Percentiles rank a stretch among this genome's conserved stretches.
Conservation (phyloP, 2,329 filamentous ascomycete species). For the Lachnellula suecica region DNA sequence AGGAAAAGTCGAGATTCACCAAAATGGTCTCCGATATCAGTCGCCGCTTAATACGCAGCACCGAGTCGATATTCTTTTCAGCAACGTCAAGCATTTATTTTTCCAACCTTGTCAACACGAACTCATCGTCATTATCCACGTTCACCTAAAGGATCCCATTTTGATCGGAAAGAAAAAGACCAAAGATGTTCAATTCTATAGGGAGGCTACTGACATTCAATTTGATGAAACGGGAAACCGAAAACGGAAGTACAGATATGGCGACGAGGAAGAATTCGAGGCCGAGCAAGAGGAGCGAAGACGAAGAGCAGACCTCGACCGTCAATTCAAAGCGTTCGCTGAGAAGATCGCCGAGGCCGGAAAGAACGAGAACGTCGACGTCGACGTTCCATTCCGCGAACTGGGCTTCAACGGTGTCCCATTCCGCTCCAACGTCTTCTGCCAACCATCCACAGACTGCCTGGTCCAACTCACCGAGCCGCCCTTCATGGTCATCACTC, state of each 20-base stretch:
- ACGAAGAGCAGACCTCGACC: conserved; percentile 86
- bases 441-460: conserved; percentile 95
- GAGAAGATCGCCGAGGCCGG: conserved; percentile 97
- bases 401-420: conserved; percentile 97
- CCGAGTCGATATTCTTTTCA: conserved; percentile 91
- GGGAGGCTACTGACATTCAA: conserved; percentile 96
- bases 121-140: conserved; percentile 95
- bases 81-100: conserved; percentile 97
- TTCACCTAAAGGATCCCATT: conserved; percentile 96
- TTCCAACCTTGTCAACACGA: conserved; percentile 98
- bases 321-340: conserved; percentile 92
- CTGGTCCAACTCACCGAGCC: conserved; percentile 96
- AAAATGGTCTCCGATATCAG: conserved; percentile 96
- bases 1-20: conserved; percentile 94
- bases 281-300: conserved; percentile 96
- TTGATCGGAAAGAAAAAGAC: conserved; percentile 98
- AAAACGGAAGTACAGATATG: conserved; percentile 95
- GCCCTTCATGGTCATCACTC: conserved; percentile 91
- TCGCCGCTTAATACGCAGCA: conserved; percentile 77
- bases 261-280: conserved; percentile 98
- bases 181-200: conserved; percentile 97
- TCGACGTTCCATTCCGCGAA: conserved; percentile 95
- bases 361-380: conserved; percentile 84
- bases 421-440: conserved; percentile 90
- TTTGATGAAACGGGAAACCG: conserved; percentile 98